Conservation (phyloP, 164 flowering plant species). For the Litsea cubeba region DNA sequence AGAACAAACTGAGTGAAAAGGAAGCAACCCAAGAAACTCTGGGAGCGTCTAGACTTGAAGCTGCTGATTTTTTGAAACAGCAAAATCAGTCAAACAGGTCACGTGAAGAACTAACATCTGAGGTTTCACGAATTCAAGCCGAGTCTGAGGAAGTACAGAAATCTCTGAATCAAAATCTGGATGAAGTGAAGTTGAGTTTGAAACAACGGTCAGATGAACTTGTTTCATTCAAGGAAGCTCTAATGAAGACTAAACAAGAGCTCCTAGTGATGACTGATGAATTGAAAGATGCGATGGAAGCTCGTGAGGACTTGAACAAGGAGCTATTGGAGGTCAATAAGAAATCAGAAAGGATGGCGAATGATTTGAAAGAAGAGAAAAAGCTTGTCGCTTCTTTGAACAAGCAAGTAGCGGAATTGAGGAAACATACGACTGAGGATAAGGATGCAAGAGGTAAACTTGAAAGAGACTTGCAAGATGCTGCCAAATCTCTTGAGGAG, state of each 20-base stretch:
- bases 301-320: constrained; percentile 40
- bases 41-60: constrained; percentile 41
- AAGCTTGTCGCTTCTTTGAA: constrained; percentile 40
- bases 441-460: constrained; percentile 53
- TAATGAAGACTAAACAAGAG: constrained; percentile 51
- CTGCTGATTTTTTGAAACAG: constrained; percentile 35
- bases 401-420: constrained; percentile 43
- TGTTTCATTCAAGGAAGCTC: constrained; percentile 29
- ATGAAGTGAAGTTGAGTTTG: constrained; percentile 38
- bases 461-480: constrained; percentile 64
- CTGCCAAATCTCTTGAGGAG: constrained; percentile 69
- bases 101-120: constrained; percentile 49
- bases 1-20: constrained; percentile 45
- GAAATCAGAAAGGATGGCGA: constrained; percentile 40
- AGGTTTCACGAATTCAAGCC: constrained; percentile 37
- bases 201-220: constrained; percentile 51
- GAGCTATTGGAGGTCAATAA: constrained; percentile 51
- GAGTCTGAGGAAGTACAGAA: constrained; percentile 41
- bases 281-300: constrained; percentile 27
- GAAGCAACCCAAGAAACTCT: constrained; percentile 41
- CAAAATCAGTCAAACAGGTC: constrained; percentile 34
- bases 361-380: constrained; percentile 60
- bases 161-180: constrained; percentile 35
- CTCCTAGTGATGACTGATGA: constrained; percentile 36
- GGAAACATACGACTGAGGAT: constrained; percentile 51